These are phyloP conservation scores for Nigrograna mackinnonii DNA, from an alignment of 2,329 filamentous ascomycete species.

Conservation along the genomic window DNA sequence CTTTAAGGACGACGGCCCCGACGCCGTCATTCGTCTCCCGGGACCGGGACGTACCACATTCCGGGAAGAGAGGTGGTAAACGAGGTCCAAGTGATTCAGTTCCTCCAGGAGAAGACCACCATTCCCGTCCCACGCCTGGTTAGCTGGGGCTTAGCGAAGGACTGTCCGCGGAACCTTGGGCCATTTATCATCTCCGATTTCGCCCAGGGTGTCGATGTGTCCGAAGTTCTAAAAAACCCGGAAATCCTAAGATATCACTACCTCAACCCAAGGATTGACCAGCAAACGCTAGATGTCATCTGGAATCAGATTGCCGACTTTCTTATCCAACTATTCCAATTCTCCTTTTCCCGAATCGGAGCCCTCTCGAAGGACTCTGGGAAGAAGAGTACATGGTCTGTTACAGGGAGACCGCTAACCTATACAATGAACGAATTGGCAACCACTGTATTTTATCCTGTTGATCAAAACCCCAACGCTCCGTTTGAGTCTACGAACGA, in stretches of 20 bases:
- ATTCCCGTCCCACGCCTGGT: slow-evolving; percentile 16
- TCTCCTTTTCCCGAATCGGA: no score
- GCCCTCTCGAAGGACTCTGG: no score
- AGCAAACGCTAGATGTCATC: slow-evolving; percentile 12
- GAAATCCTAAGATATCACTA: slow-evolving; percentile 8
- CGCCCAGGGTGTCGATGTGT: slow-evolving; percentile 14
- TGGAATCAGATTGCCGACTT: slow-evolving; percentile 8
- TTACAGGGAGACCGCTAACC: no score
- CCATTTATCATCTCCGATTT: slow-evolving; percentile 21
- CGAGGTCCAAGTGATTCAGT: slow-evolving; percentile 18
- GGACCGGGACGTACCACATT: slow-evolving; percentile 13
- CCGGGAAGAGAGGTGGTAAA: slow-evolving; percentile 17
- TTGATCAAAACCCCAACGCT: no score
- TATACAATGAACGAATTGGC: no score
- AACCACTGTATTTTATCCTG: no score
- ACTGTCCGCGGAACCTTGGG: slow-evolving; percentile 15
- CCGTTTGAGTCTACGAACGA: no score
- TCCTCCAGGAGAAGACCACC: slow-evolving; percentile 16
- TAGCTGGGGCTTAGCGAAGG: slow-evolving; percentile 13
- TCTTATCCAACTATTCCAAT: slow-evolving; percentile 9
- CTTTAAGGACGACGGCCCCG: slow-evolving; percentile 12
- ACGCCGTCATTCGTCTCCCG: slow-evolving; percentile 19
- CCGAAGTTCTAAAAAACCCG: slow-evolving; percentile 13
- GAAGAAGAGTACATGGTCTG: no score
- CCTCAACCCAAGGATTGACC: slow-evolving; percentile 8